Conservation (phyloP, 106 monocot species). For the Alisma plantagoaquatica region DNA sequence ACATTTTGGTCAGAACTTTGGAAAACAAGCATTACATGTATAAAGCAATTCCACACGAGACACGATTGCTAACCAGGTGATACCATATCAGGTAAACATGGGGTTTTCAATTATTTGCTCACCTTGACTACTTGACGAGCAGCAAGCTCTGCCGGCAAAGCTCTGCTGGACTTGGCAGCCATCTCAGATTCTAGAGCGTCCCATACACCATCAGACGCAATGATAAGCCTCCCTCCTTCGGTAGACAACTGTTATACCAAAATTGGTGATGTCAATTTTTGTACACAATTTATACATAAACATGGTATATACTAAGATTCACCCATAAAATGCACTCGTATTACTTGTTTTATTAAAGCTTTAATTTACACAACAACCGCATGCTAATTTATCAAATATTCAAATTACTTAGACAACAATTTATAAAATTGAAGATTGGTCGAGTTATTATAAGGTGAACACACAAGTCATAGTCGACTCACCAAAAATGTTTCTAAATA, state of each 20-base stretch:
- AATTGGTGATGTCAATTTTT: too few relatives aligned
- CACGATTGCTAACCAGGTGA: not conserved
- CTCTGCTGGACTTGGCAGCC: conserved; percentile 74
- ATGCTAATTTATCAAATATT: too few relatives aligned
- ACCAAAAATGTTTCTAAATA: too few relatives aligned
- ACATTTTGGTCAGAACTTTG: not conserved
- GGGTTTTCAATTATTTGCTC: not conserved
- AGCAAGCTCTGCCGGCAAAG: conserved; percentile 88
- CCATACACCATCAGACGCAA: conserved; percentile 97
- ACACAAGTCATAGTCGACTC: too few relatives aligned
- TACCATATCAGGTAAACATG: not conserved
- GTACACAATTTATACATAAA: too few relatives aligned
- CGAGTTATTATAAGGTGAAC: too few relatives aligned
- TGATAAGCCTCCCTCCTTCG: conserved; percentile 82
- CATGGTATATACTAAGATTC: too few relatives aligned
- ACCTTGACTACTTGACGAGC: conserved; percentile 91
- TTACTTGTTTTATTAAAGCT: too few relatives aligned
- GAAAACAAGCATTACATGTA: not conserved
- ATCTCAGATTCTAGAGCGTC: conserved; percentile 72
- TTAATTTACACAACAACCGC: too few relatives aligned
- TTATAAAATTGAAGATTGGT: too few relatives aligned
- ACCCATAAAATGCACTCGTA: too few relatives aligned
- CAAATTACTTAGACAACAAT: too few relatives aligned
- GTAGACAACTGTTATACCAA: conserved; percentile 36
- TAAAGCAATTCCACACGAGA: not conserved